Evolutionary conservation across 306 rosid genomes (phyloP).

Genomic region (Trifolium pratense): DNA sequence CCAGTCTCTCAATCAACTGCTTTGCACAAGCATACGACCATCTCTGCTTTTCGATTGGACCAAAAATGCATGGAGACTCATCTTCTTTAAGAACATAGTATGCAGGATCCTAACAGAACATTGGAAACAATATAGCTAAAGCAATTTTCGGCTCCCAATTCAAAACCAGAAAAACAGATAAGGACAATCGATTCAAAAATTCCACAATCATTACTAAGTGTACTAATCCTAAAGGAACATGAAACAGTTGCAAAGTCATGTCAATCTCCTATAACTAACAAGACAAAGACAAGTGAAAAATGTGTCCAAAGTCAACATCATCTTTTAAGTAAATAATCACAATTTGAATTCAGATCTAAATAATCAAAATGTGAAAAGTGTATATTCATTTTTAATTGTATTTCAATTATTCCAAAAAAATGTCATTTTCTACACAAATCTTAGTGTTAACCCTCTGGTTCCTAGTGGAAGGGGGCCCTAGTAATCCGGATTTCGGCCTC

Average conservation of each 20-base stretch:
- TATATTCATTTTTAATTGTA: background rate
- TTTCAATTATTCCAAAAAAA: background rate
- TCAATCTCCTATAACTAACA: constrained; percentile 16
- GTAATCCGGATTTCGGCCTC: too few species aligned
- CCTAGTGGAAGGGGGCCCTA: too few species aligned
- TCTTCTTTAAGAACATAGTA: constrained; percentile 91
- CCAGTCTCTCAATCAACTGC: constrained; percentile 96
- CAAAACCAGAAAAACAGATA: constrained; percentile 23
- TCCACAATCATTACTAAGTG: constrained; percentile 7
- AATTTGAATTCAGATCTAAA: background rate
- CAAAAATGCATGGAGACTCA: constrained; percentile 91
- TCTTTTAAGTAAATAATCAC: background rate
- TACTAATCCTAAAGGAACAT: background rate
- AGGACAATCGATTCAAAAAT: background rate
- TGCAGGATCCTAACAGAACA: constrained; percentile 72
- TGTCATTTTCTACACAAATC: background rate
- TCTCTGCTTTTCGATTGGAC: constrained; percentile 91
- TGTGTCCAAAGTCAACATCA: constrained; percentile 3
- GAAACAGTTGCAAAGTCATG: background rate
- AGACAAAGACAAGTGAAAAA: constrained; percentile 10
- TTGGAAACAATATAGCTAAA: constrained; percentile 17
- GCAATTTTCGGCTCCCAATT: constrained; percentile 1
- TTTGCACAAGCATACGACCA: constrained; percentile 99
- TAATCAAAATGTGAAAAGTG: background rate
- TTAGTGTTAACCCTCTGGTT: too few species aligned